A percentile compares a stretch with the other conserved stretches of the same genome.
phyloP scores from a whole-genome alignment of 148 eudicot genomes.

The Beta vulgaris region DNA sequence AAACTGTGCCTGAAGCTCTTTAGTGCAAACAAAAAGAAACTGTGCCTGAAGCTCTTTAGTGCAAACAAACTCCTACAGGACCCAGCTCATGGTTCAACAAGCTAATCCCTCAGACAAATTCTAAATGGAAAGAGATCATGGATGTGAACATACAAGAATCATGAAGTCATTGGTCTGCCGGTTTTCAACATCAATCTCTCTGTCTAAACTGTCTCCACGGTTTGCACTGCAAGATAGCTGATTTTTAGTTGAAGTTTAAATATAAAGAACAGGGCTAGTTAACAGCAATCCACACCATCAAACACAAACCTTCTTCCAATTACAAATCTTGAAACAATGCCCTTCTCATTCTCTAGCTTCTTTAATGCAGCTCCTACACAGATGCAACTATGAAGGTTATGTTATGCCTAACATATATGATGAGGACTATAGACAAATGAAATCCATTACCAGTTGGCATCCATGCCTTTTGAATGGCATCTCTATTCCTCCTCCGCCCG shows the following conservation, averaged over 20 bases:
- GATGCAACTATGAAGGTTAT: slow-evolving; percentile 1
- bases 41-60: too few relatives aligned
- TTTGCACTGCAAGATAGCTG: slow-evolving; percentile 53
- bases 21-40: too few relatives aligned
- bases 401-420: not conserved
- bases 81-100: not conserved
- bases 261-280: not conserved
- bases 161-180: slow-evolving; percentile 49
- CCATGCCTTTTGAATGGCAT: slow-evolving; percentile 90
- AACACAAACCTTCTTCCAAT: slow-evolving; percentile 77
- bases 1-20: not conserved
- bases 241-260: slow-evolving; percentile 19
- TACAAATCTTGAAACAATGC: slow-evolving; percentile 80
- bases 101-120: not conserved
- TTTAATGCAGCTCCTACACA: slow-evolving; percentile 56
- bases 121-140: not conserved
- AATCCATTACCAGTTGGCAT: slow-evolving; percentile 64
- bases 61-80: not conserved
- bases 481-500: slow-evolving; percentile 73
- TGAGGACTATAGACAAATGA: not conserved
- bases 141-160: slow-evolving; percentile 50
- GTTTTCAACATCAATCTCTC: slow-evolving; percentile 56
- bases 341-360: slow-evolving; percentile 64
- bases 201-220: slow-evolving; percentile 56
- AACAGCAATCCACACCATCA: slow-evolving; percentile 4